These are phyloP conservation scores for Coprinopsis marcescibilis DNA, from an alignment of 768 basidiomycete species.

Conservation along the genomic window DNA sequence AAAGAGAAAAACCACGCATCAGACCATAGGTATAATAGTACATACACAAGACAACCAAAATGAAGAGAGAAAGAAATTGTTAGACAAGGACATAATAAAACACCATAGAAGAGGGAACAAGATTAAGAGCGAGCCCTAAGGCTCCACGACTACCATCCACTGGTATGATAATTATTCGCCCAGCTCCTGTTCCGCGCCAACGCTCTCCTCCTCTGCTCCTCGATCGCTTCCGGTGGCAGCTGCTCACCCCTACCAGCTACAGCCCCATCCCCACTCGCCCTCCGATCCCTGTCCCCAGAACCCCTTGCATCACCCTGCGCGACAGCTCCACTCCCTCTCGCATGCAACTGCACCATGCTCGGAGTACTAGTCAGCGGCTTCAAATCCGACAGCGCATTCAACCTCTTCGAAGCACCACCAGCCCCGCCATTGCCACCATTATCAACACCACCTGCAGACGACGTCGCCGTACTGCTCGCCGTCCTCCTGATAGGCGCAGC, in stretches of 20 bases:
- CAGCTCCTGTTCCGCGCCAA: conserved; percentile 61
- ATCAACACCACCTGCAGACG: conserved; percentile 1
- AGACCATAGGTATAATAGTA: too few species aligned
- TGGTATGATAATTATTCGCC: conserved; percentile 61
- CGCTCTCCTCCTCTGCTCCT: conserved; percentile 37
- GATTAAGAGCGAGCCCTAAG: conserved; percentile 6
- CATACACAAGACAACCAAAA: conserved; percentile 1
- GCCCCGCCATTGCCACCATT: neutral
- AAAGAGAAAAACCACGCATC: too few species aligned
- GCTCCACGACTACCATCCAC: conserved; percentile 47
- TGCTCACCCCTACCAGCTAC: conserved; percentile 14
- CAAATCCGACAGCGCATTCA: conserved; percentile 21
- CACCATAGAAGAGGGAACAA: neutral
- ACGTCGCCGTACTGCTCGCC: conserved; percentile 22
- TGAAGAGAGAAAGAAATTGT: conserved; percentile 8
- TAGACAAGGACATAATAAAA: conserved; percentile 8
- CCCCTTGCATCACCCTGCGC: conserved; percentile 13
- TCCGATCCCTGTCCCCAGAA: conserved; percentile 11
- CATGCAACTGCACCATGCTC: conserved; percentile 36
- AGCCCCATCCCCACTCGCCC: conserved; percentile 14
- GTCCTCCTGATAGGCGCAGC: conserved; percentile 39
- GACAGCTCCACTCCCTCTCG: conserved; percentile 23
- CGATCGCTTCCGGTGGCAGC: conserved; percentile 24
- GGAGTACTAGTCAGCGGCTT: conserved; percentile 29
- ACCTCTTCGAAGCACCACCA: conserved; percentile 10